These are phyloP conservation scores for Candolleomyces efflorescens DNA, from an alignment of 768 basidiomycete species.

Conservation along the genomic window DNA sequence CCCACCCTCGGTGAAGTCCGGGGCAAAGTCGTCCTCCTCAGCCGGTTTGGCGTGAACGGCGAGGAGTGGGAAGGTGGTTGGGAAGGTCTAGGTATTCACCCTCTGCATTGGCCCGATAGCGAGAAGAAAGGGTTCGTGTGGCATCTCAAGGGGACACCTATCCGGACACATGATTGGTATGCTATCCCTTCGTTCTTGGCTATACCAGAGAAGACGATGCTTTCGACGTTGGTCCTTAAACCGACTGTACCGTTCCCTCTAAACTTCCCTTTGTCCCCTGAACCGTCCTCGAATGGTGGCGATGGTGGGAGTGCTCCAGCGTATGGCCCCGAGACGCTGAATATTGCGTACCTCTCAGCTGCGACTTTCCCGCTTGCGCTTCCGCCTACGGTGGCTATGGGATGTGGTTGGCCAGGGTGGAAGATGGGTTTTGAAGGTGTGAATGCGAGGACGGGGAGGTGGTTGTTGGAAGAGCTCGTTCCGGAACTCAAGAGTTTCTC, in stretches of 20 bases:
- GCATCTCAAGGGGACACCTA: constrained; percentile 64
- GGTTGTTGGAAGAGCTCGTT: constrained; percentile 58
- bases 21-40: constrained; percentile 82
- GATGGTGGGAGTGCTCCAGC: not conserved
- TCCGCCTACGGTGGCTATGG: constrained; percentile 73
- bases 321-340: constrained; percentile 36
- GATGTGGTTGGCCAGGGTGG: constrained; percentile 76
- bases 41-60: constrained; percentile 74
- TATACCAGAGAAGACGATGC: constrained; percentile 77
- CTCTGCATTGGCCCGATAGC: constrained; percentile 82
- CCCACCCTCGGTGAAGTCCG: constrained; percentile 81
- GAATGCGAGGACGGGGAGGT: constrained; percentile 68
- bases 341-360: constrained; percentile 81
- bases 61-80: constrained; percentile 64
- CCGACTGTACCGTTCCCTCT: constrained; percentile 23
- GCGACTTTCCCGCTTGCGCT: constrained; percentile 76
- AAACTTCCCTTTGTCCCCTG: constrained; percentile 16
- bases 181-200: constrained; percentile 71
- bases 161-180: constrained; percentile 90
- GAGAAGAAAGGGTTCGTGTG: constrained; percentile 69
- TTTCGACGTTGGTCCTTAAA: constrained; percentile 51
- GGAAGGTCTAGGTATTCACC: constrained; percentile 84
- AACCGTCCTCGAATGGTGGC: constrained; percentile 7
- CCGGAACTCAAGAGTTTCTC: constrained; percentile 6
- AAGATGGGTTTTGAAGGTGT: constrained; percentile 85